phyloP scores from a whole-genome alignment of 164 flowering plant genomes.

The Piper betle region DNA sequence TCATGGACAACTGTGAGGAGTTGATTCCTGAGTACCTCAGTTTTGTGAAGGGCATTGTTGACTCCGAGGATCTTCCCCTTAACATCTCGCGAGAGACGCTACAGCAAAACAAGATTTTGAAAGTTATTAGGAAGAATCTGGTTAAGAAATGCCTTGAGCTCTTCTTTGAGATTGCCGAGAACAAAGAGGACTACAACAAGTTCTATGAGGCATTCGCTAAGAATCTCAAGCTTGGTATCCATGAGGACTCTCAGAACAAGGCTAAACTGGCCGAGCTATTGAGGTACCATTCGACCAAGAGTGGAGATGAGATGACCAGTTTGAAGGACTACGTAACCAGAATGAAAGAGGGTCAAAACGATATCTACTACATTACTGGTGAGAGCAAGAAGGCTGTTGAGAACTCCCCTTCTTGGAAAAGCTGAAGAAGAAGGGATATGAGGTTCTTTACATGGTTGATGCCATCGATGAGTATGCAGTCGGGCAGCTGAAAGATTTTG shows the following conservation, averaged over 20 bases:
- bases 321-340: conserved; percentile 61
- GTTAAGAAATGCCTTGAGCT: conserved; percentile 68
- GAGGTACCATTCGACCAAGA: conserved; percentile 48
- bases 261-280: conserved; percentile 47
- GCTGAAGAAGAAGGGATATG: conserved; percentile 53
- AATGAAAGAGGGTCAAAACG: conserved; percentile 62
- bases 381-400: conserved; percentile 66
- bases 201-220: conserved; percentile 55
- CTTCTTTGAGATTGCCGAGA: conserved; percentile 50
- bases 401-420: conserved; percentile 63
- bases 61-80: conserved; percentile 54
- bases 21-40: conserved; percentile 47
- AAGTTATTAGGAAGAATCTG: conserved; percentile 54
- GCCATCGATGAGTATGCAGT: conserved; percentile 64
- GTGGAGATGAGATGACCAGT: conserved; percentile 68
- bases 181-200: conserved; percentile 48
- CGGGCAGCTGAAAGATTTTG: conserved; percentile 50
- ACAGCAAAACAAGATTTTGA: conserved; percentile 56
- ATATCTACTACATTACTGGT: conserved; percentile 59
- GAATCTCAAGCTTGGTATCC: conserved; percentile 57
- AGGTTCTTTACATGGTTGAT: conserved; percentile 57
- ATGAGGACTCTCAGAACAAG: conserved; percentile 49
- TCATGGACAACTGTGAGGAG: conserved; percentile 58
- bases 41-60: conserved; percentile 49
- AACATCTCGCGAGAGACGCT: conserved; percentile 60